These are phyloP conservation scores for Yueomyces sp. DNA, from an alignment of 1,139 yeast species.

Conservation along the genomic window DNA sequence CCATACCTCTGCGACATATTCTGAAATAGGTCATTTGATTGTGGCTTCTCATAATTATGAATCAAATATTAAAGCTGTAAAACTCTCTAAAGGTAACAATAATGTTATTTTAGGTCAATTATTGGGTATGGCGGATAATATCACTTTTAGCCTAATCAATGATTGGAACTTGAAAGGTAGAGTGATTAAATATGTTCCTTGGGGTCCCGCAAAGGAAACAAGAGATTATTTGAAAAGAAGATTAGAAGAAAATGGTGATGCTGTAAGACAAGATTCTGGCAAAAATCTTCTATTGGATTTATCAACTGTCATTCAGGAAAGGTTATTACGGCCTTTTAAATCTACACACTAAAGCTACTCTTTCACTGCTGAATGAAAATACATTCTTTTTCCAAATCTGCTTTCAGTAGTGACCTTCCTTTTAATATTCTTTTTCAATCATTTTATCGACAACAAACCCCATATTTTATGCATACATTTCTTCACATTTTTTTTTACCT, in stretches of 20 bases:
- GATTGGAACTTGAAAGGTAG: conserved; percentile 49
- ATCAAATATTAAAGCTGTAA: conserved; percentile 64
- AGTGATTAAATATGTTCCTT: conserved; percentile 88
- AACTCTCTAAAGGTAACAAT: conserved; percentile 29
- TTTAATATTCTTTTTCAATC: too few relatives aligned
- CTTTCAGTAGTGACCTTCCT: too few relatives aligned
- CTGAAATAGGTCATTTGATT: conserved; percentile 69
- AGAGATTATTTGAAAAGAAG: conserved; percentile 84
- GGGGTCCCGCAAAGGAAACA: conserved; percentile 96
- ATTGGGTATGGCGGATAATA: conserved; percentile 91
- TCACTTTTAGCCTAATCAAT: conserved; percentile 61
- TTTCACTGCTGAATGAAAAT: too few relatives aligned
- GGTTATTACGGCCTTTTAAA: too few relatives aligned
- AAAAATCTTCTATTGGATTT: conserved; percentile 35
- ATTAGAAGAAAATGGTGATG: conserved; percentile 93
- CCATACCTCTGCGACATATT: conserved; percentile 31
- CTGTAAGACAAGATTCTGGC: conserved; percentile 82
- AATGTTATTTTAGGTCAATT: conserved; percentile 75
- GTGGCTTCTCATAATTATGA: conserved; percentile 85
- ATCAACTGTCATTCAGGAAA: too few relatives aligned
- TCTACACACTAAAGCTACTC: too few relatives aligned
- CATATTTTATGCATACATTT: too few relatives aligned
- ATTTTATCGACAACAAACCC: too few relatives aligned
- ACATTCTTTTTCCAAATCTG: too few relatives aligned
- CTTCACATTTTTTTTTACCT: too few relatives aligned